Evolutionary conservation across 1,139 yeast species (phyloP).

Genomic region (Saccharomyces pastorianus): DNA sequence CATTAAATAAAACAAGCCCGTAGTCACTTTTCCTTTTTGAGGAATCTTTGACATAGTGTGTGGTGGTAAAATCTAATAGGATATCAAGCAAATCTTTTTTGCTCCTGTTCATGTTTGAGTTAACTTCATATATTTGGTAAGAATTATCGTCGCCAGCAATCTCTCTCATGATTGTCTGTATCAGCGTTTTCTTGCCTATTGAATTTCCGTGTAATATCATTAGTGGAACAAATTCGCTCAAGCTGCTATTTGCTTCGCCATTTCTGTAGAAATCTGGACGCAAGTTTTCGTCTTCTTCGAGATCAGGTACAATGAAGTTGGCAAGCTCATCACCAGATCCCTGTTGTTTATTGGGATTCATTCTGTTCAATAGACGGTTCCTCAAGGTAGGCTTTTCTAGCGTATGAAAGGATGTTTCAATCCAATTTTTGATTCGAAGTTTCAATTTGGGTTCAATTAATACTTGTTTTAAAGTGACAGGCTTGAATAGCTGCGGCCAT

Average conservation of each 20-base stretch:
- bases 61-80: constrained; percentile 74
- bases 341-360: constrained; percentile 12
- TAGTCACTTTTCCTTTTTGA: constrained; percentile 35
- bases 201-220: constrained; percentile 69
- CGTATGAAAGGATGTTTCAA: constrained; percentile 40
- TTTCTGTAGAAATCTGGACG: constrained; percentile 25
- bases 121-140: constrained; percentile 67
- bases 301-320: constrained; percentile 38
- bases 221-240: constrained; percentile 45
- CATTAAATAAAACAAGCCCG: constrained; percentile 74
- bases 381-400: constrained; percentile 36
- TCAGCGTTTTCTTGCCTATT: constrained; percentile 68
- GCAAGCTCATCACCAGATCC: constrained; percentile 30
- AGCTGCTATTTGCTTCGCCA: constrained; percentile 18
- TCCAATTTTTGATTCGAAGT: constrained; percentile 39
- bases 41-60: constrained; percentile 60
- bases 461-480: constrained; percentile 35
- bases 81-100: constrained; percentile 59
- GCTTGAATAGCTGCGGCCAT: constrained; percentile 44
- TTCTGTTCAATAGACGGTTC: constrained; percentile 28
- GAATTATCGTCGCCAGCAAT: constrained; percentile 39
- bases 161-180: constrained; percentile 61
- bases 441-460: constrained; percentile 30
- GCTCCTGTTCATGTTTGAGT: constrained; percentile 64
- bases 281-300: constrained; percentile 22